A percentile compares a stretch with the other conserved stretches of the same genome.
These are phyloP conservation scores for Pichia manshurica DNA, from an alignment of 805 yeast species.

Conservation along the genomic window DNA sequence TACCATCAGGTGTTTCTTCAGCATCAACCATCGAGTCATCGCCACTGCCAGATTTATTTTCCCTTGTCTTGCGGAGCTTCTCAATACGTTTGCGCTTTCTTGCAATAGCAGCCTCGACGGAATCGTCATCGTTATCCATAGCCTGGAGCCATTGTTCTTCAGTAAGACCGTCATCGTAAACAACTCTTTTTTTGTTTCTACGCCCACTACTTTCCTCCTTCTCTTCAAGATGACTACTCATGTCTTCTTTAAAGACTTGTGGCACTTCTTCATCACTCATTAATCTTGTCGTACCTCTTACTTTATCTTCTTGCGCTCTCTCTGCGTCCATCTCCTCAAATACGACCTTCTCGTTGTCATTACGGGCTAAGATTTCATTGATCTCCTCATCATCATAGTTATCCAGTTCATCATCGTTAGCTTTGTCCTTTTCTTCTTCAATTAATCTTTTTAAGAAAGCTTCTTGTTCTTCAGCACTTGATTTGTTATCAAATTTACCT, in stretches of 20 bases:
- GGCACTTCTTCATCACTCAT: slow-evolving; percentile 73
- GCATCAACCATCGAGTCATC: slow-evolving; percentile 21
- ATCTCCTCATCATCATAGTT: slow-evolving; percentile 64
- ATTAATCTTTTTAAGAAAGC: slow-evolving; percentile 64
- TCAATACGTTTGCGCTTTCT: slow-evolving; percentile 40
- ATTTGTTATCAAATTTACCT: slow-evolving; percentile 83
- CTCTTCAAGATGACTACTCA: slow-evolving; percentile 37
- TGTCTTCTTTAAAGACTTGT: slow-evolving; percentile 64
- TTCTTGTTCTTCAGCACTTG: slow-evolving; percentile 84
- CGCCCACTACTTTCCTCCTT: slow-evolving; percentile 44
- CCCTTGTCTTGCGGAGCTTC: slow-evolving; percentile 32
- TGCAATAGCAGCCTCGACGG: slow-evolving; percentile 53
- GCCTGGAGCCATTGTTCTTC: slow-evolving; percentile 79
- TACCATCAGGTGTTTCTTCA: slow-evolving; percentile 12
- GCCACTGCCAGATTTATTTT: neutral
- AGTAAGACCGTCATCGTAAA: slow-evolving; percentile 62
- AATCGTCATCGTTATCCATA: slow-evolving; percentile 65
- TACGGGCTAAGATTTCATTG: slow-evolving; percentile 66
- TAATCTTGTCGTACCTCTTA: slow-evolving; percentile 40
- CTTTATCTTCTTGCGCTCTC: slow-evolving; percentile 35
- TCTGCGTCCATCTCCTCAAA: slow-evolving; percentile 60
- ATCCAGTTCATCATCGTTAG: slow-evolving; percentile 35
- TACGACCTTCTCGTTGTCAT: slow-evolving; percentile 51
- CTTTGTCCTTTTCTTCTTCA: slow-evolving; percentile 59
- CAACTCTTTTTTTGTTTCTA: slow-evolving; percentile 57